Base-by-base conservation (phyloP, 1,284 basidiomycete species). In the Rhodofomes roseus region DNA sequence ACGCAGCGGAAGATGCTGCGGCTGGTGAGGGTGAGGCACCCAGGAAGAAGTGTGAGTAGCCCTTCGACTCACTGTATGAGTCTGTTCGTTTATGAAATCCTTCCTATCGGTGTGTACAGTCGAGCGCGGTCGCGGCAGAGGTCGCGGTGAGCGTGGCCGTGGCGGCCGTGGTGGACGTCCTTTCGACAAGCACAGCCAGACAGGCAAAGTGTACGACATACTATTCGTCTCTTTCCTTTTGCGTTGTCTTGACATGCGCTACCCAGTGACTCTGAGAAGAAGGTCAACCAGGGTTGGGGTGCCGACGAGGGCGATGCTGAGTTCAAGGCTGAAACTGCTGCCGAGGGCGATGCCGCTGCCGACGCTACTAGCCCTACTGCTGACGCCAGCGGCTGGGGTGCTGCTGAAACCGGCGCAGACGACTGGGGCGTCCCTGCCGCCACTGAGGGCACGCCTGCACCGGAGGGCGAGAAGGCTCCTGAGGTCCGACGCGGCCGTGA, bases 271-370 rank as follows among this genome's bases (percentile, higher is more conserved):
- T 89, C 91, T 48, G 90, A 94, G 68, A 97, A 97, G 85, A 92
- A 92, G 80, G 77, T 95, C 67, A 89, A 92, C 74, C 91, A 94
- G 73, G 90, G 88, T 65, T 97, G 94, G 94, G 94, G 94, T 65
- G 92, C 90, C 61, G 91, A 93, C 68, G 92, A 95, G 69, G 92
- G 50, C 34, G 75, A 34, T 29, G 50, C 87, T 41, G 93, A 94
- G 75, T 80, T 89, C 69, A 88, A 89, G 75, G 82, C 80, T 50
- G 95, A 96, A 75, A 78, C 87, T 52, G 75, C 68, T 6, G 79
- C 74, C 48, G 76, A 73, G 60, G 76, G 74, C 60, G 76, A 79
- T 62, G 78, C 77, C 57, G 75, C 75, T 59, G 75, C 71, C 44
- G 50, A 52, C 11, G 50, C 50, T 20, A 14, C 27, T 6, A 51